Evolutionary conservation across 805 yeast species (phyloP).

Genomic region (Monosporozyma siamensis): DNA sequence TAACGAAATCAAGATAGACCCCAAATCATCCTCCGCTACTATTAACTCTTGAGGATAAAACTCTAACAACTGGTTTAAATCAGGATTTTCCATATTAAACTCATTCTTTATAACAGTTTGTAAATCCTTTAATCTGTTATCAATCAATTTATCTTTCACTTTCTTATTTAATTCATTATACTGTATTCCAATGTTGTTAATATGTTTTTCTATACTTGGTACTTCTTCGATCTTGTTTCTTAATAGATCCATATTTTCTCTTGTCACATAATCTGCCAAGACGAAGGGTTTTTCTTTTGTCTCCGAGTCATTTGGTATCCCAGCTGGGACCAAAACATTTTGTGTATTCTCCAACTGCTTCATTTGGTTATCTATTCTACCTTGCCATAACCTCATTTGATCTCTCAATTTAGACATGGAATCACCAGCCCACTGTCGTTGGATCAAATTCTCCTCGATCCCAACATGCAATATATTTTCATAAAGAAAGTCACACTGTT

Average conservation of each 20-base stretch:
- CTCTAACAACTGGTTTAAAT: slow-evolving; percentile 20
- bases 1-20: slow-evolving; percentile 55
- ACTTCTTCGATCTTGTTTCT: slow-evolving; percentile 28
- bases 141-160: slow-evolving; percentile 18
- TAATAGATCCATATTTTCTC: slow-evolving; percentile 26
- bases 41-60: slow-evolving; percentile 7
- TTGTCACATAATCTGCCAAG: slow-evolving; percentile 42
- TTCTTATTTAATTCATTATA: slow-evolving; percentile 26
- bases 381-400: slow-evolving; percentile 25
- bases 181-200: slow-evolving; percentile 25
- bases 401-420: slow-evolving; percentile 15
- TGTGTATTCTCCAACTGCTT: slow-evolving; percentile 29
- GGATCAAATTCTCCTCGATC: slow-evolving; percentile 23
- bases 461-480: slow-evolving; percentile 25
- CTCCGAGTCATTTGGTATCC: not conserved
- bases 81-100: slow-evolving; percentile 19
- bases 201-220: slow-evolving; percentile 23
- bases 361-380: slow-evolving; percentile 28
- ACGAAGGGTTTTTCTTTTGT: slow-evolving; percentile 12
- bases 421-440: slow-evolving; percentile 17
- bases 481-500: slow-evolving; percentile 38
- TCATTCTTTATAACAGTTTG: slow-evolving; percentile 15
- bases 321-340: slow-evolving; percentile 26
- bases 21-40: slow-evolving; percentile 52
- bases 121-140: slow-evolving; percentile 6